phyloP scores from a whole-genome alignment of 106 monocot species.

The Acanthochlamys bracteata region DNA sequence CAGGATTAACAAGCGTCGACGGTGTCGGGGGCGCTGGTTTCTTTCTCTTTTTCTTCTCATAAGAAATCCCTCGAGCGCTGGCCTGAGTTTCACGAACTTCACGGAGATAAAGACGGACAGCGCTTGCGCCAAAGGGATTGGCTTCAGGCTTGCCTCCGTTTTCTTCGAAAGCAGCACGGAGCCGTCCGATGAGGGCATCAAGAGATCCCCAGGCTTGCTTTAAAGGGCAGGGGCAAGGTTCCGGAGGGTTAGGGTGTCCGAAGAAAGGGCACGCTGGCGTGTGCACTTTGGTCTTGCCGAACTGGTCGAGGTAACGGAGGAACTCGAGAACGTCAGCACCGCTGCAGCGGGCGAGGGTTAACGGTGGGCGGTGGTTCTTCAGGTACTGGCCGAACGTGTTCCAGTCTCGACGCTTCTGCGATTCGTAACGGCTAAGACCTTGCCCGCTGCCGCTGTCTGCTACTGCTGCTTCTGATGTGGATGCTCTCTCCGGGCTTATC shows the following conservation, averaged over 20 bases:
- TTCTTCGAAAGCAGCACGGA: slow-evolving; percentile 11
- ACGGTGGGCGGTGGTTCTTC: slow-evolving; percentile 12
- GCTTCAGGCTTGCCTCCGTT: slow-evolving; percentile 14
- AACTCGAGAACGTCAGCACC: slow-evolving; percentile 11
- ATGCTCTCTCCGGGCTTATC: no score
- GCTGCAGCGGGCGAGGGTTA: slow-evolving; percentile 10
- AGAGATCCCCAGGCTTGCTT: slow-evolving; percentile 10
- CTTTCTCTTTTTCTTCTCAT: slow-evolving; percentile 16
- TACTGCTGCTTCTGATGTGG: no score
- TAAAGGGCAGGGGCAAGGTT: slow-evolving; percentile 10
- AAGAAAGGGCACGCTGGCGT: slow-evolving; percentile 10
- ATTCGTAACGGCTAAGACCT: slow-evolving; percentile 7
- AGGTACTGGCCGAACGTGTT: slow-evolving; percentile 17
- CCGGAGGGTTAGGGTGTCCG: slow-evolving; percentile 13
- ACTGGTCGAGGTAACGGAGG: slow-evolving; percentile 14
- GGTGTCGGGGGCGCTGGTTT: background rate
- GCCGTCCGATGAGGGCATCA: slow-evolving; percentile 10
- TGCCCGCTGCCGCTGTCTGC: no score
- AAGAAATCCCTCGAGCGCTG: slow-evolving; percentile 4
- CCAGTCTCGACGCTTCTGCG: slow-evolving; percentile 14
- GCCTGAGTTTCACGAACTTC: slow-evolving; percentile 10
- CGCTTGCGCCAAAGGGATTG: slow-evolving; percentile 10
- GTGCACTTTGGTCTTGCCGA: slow-evolving; percentile 15
- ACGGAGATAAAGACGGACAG: slow-evolving; percentile 11
- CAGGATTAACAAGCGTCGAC: no score